Evolutionary conservation across 2,329 filamentous ascomycete species (phyloP), one percentile per base, ranked within the genome.

Genomic region (Trematosphaeria pertusa): DNA sequence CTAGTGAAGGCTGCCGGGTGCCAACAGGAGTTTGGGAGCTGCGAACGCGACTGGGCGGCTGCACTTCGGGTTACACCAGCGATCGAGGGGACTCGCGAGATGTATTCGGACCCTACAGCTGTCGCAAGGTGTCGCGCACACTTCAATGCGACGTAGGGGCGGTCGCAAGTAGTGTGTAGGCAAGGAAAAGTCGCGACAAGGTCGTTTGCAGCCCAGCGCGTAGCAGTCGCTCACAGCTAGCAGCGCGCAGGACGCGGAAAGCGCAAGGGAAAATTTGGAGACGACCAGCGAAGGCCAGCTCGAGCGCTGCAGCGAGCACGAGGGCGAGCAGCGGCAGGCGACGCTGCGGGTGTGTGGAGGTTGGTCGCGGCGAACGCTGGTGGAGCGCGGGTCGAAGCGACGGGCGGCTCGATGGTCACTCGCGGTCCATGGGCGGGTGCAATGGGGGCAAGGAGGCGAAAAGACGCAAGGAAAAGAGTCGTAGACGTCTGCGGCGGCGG

Each of bases 1-100:
- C 38, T 58, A 30, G 47, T 43, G 48, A 54, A 48, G 37, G 43
- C 32, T 31, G 43, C 39, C 61, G 63, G 63, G 54, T 57, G 46
- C 50, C 44, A 58, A 48, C 64, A 65, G 65, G 49, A 48, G 65
- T 62, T 63, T 61, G 64, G 59, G 52, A 58, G 50, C 57, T 67
- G 66, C 65, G 57, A 67, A 65, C 61, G 64, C 66, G 65, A 65
- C 61, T 56, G 61, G 66, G 64, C 60, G 58, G 58, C 58, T 58
- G 61, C 59, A 62, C 62, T 46, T 49, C 37, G 39, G 45, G 65
- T 69, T 66, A 66, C 65, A 70, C 64, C 48, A 53, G 52, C 57
- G 56, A 62, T 52, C 48, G 54, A 56, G 52, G 58, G 56, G 52
- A 48, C 38, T 11, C 46, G 56, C 51, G 62, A 45, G 54, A 51